Base-by-base conservation (phyloP, 2,329 filamentous ascomycete genomes). In the Fusarium sp. region DNA sequence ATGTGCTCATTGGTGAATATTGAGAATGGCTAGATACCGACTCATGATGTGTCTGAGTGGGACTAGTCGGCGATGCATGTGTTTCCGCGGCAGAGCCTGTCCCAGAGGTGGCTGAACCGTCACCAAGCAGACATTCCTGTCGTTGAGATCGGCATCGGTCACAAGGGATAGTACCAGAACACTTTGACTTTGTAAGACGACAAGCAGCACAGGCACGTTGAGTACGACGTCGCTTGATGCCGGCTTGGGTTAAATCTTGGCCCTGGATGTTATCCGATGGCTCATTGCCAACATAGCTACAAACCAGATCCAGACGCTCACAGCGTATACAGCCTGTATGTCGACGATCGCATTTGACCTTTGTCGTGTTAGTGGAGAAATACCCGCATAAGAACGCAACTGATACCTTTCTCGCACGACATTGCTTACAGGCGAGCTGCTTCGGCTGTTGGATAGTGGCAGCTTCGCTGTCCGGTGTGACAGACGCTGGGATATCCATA, bases 141-240 rank as follows among this genome's bases (percentile, higher is more conserved):
- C 50, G 46, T 1, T 59, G 59, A 6, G 64, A 67, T n/a, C 53
- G 59, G 53, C 76, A 77, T 53, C 74, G 64, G 24, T 28, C 35
- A 19, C 76, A 77, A 7, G 76, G 75, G 9, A 63, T 45, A 1
- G 41, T 64, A 1, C 76, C 76, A 0, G 72, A 75, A 50, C 77
- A 78, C 31, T 74, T 77, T 0, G 72, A 68, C 49, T 78, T 78
- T 11, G 72, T 69, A 32, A 56, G 62, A 4, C 76, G 70, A 59
- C 77, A 78, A n/a, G 64, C 47, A 3, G 66, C 53, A 49, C 77
- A 78, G 6, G 77, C 76, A 7, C 55, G 55, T 0, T 58, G 53
- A 1, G 64, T 65, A 0, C 73, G 60, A 1, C 70, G 61, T 4
- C 73, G 58, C 54, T 70, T 71, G 28, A 66, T 72, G 1, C 73